These are phyloP conservation scores for Yamadazyma aaseri DNA, from an alignment of 1,139 yeast species.

Conservation along the genomic window DNA sequence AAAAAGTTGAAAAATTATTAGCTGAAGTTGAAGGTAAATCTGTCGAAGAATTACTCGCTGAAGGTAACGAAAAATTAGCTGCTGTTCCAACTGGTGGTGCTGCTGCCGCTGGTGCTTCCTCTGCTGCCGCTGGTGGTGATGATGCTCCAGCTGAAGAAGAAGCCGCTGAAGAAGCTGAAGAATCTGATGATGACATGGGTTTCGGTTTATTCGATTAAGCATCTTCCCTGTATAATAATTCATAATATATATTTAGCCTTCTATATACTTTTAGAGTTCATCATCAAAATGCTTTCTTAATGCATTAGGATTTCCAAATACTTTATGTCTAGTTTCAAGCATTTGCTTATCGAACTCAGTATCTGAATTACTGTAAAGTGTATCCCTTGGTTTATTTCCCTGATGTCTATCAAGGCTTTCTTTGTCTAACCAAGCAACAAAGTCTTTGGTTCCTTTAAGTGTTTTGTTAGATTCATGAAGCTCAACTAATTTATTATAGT, in stretches of 20 bases:
- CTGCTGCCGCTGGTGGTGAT: conserved; percentile 66
- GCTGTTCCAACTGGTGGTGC: conserved; percentile 98
- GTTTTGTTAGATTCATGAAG: conserved; percentile 26
- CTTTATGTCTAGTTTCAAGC: conserved; percentile 61
- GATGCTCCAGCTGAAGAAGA: conserved; percentile 74
- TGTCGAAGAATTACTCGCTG: conserved; percentile 89
- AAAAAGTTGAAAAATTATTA: conserved; percentile 80
- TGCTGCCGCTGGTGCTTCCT: conserved; percentile 71
- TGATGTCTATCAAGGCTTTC: conserved; percentile 45
- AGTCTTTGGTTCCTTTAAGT: conserved; percentile 28
- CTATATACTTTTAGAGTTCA: conserved; percentile 41
- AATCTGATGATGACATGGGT: conserved; percentile 53
- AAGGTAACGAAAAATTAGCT: conserved; percentile 93
- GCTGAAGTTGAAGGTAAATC: conserved; percentile 93
- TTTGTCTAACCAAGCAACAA: conserved; percentile 63
- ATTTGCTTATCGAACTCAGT: conserved; percentile 44
- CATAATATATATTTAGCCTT: conserved; percentile 8
- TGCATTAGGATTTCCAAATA: conserved; percentile 81
- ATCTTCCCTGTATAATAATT: conserved; percentile 11
- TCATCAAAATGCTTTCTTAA: conserved; percentile 59
- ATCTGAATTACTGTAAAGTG: conserved; percentile 23
- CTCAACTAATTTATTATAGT: conserved; percentile 44
- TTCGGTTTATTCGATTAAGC: conserved; percentile 53
- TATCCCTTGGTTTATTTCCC: conserved; percentile 26
- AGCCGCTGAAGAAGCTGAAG: conserved; percentile 62